Evolutionary conservation across 371 early-diverging fungal genomes (phyloP), one percentile per base, ranked within the genome.

Genomic region (Mucor sp.): DNA sequence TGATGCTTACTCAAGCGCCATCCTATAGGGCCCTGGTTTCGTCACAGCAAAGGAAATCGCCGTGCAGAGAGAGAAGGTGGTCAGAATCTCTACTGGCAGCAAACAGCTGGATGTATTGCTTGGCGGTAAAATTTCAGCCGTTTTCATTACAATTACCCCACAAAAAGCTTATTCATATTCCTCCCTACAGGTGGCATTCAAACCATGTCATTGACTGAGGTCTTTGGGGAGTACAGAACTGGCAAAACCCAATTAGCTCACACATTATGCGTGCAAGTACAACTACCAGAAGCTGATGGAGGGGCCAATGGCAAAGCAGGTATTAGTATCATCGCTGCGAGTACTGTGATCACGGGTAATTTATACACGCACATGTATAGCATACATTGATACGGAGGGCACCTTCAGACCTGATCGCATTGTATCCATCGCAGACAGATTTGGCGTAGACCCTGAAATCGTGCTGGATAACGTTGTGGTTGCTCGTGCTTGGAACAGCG

Each of bases 51-150:
- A 92, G 25, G 94, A 95, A 65, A 89, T 91, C 59, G 87, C 93
- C 33, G 67, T 86, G 37, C 91, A 92, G 63, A 87, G 99, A 71
- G 74, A 82, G 63, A 91, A 95, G 44, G 87, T 97, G 39, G 82
- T 95, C 60, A 86, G 80, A 35, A 89, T 98, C 12, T 89, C 92
- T 1, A 98, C 98, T 1, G 99, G 99, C 0, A 90, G 95, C 21
- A 88, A 91, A 61, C 95, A 95, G 66, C 81, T 99, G 25, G 98
- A 98, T 74, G 83, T 87, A 37, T 84, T 99, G 12, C 81, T 98
- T 14, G 95, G 96, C 68, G 95, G 91, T 81, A 71, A 41, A 35
- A 9, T 41, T 41, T 17, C 41, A 17, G 19, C 19, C 47, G 6
- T 19, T 25, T 43, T 17, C 60, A n/a, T 35, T 63, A 15, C 21